A percentile compares a stretch with the other conserved stretches of the same genome.
Evolutionary conservation across 2,329 filamentous ascomycete species (phyloP).

Genomic region (Hypoxylon rubiginosum): DNA sequence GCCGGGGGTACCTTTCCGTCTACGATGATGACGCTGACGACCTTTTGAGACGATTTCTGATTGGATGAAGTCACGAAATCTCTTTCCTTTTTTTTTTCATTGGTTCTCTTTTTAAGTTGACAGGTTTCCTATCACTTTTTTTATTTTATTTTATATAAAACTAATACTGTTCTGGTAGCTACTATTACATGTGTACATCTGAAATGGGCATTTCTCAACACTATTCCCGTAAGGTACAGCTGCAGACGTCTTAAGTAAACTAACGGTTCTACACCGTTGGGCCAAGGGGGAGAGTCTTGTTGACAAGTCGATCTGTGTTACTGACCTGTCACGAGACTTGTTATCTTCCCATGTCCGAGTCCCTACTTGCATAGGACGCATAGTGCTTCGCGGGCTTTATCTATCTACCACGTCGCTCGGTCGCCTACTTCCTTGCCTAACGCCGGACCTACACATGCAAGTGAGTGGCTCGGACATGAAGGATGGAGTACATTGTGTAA

Average conservation of each 20-base stretch:
- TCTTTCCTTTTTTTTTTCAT: slow-evolving; percentile 20
- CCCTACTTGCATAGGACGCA: background rate
- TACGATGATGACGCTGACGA: slow-evolving; percentile 38
- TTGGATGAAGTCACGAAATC: slow-evolving; percentile 35
- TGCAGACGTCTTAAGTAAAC: no score
- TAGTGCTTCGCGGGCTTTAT: background rate
- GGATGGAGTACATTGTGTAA: background rate
- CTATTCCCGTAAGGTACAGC: slow-evolving; percentile 1
- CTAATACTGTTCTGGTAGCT: background rate
- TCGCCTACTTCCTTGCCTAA: background rate
- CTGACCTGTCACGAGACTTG: slow-evolving; percentile 5
- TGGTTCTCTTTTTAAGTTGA: background rate
- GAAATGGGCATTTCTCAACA: background rate
- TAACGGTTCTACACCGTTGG: no score
- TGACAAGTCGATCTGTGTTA: background rate
- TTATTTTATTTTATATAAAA: slow-evolving; percentile 2
- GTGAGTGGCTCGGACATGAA: background rate
- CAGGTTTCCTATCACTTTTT: slow-evolving; percentile 2
- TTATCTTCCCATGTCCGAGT: background rate
- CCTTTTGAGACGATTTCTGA: slow-evolving; percentile 28
- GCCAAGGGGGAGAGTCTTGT: background rate
- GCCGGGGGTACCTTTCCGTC: no score
- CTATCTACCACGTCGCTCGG: background rate
- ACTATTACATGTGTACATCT: background rate
- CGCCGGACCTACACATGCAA: no score